phyloP scores from a whole-genome alignment of 1,284 basidiomycete species.

The Vanrija sp. region DNA sequence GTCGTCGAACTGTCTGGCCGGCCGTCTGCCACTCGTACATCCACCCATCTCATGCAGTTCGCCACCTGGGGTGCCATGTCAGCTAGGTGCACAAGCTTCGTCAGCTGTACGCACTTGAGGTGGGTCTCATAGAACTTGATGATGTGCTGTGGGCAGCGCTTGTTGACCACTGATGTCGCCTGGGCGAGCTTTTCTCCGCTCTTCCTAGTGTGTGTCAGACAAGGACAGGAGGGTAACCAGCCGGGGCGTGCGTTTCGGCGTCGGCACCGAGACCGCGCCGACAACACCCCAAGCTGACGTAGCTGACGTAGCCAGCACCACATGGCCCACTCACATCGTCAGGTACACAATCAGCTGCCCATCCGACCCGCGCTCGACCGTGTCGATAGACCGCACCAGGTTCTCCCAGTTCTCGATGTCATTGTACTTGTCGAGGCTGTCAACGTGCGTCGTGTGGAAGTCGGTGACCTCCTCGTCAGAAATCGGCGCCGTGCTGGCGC shows the following conservation, averaged over 20 bases:
- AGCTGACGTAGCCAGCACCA: no score
- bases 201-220: conserved; percentile 25
- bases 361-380: conserved; percentile 33
- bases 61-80: neutral
- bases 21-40: no score
- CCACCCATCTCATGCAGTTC: neutral
- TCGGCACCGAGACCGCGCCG: no score
- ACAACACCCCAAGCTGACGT: no score
- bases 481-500: conserved; percentile 8
- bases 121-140: conserved; percentile 46
- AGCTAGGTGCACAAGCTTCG: neutral
- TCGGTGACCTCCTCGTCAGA: conserved; percentile 47
- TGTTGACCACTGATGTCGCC: conserved; percentile 29
- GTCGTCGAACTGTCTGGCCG: no score
- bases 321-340: conserved; percentile 43
- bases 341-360: conserved; percentile 35
- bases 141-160: conserved; percentile 42
- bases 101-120: conserved; percentile 33
- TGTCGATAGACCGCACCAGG: conserved; percentile 37
- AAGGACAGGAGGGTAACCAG: no score
- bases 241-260: no score
- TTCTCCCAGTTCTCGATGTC: conserved; percentile 43
- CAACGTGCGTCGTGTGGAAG: conserved; percentile 30
- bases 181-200: conserved; percentile 32
- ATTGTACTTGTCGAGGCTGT: conserved; percentile 33